Evolutionary conservation across 2,329 filamentous ascomycete genomes (phyloP).

Genomic region (Penicillium sp.): DNA sequence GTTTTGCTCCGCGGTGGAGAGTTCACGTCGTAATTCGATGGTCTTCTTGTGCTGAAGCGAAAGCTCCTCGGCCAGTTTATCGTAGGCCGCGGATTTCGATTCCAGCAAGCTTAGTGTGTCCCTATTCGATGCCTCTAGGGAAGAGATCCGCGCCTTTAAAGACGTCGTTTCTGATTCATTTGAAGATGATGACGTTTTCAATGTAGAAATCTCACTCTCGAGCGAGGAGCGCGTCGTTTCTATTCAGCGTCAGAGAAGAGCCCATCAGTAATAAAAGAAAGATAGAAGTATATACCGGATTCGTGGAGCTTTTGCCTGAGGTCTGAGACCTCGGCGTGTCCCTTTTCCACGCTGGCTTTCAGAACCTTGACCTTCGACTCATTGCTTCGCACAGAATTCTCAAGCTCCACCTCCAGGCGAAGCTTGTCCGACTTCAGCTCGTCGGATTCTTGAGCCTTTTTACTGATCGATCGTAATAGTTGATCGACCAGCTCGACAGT

Average conservation of each 20-base stretch:
- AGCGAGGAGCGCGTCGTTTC: conserved; percentile 67
- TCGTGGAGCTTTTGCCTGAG: conserved; percentile 70
- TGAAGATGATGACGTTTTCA: conserved; percentile 64
- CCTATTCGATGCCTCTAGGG: conserved; percentile 83
- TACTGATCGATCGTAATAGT: conserved; percentile 64
- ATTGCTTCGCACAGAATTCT: conserved; percentile 74
- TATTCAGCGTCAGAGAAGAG: conserved; percentile 33
- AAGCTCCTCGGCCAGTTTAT: conserved; percentile 75
- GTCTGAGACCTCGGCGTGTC: conserved; percentile 72
- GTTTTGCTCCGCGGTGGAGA: conserved; percentile 71
- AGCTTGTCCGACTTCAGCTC: conserved; percentile 78
- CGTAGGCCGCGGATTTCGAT: conserved; percentile 77
- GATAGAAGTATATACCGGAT: conserved; percentile 53
- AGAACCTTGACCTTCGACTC: conserved; percentile 75
- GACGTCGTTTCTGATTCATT: conserved; percentile 60
- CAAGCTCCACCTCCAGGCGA: conserved; percentile 80
- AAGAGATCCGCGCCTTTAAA: conserved; percentile 71
- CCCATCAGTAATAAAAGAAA: background rate
- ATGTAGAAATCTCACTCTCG: conserved; percentile 69
- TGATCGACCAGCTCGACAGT: conserved; percentile 69
- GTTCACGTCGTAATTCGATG: conserved; percentile 70
- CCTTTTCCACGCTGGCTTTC: conserved; percentile 72
- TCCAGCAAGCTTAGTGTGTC: conserved; percentile 84
- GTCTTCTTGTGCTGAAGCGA: conserved; percentile 82
- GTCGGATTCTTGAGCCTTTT: conserved; percentile 75